Evolutionary conservation across 305 asterid species (phyloP), one percentile per base, ranked within the genome.

Genomic region (Fraxinus latifolia): DNA sequence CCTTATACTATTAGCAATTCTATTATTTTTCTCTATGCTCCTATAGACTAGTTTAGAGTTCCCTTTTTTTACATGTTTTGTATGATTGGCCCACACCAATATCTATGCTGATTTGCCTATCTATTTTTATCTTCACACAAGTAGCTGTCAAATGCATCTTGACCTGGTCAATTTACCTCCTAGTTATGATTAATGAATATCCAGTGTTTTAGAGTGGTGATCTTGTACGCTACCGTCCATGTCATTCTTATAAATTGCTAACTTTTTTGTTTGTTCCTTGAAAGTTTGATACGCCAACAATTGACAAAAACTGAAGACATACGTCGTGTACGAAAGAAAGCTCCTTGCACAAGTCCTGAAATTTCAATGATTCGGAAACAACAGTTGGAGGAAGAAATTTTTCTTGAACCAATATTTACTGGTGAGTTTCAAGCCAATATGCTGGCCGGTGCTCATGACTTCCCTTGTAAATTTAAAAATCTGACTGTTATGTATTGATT

Each of bases 281-380:
- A 82, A 82, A 96, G 99, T 83, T 89, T 82, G 82, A 96, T 96
- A 87, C 90, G 99, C 15, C 92, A 86, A 82, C 99, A 96, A 86
- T 90, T 96, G 92, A 91, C 88, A 65, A 87, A 83, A 83, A 87
- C 97, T 21, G 97, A 88, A 86, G 99, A 93, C 84, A 93, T 96
- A 84, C 97, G 98, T 39, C 98, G 99, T 76, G 83, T 91, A 60
- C 90, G 99, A 87, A 96, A 91, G 89, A 96, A 95, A 88, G 99
- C 99, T 86, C 98, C 99, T 62, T 96, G 99, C 74, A 91, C 98
- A 2, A 92, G 76, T 68, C 82, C 93, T 83, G 99, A 96, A 81
- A 93, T 96, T 76, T 87, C 95, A 37, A 81, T 88, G 89, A 91
- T 96, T 77, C 89, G 83, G 91, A 93, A 90, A 77, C 92, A 91